Conservation (phyloP, 345 rosid genomes). For the Linum usitatissimum region DNA sequence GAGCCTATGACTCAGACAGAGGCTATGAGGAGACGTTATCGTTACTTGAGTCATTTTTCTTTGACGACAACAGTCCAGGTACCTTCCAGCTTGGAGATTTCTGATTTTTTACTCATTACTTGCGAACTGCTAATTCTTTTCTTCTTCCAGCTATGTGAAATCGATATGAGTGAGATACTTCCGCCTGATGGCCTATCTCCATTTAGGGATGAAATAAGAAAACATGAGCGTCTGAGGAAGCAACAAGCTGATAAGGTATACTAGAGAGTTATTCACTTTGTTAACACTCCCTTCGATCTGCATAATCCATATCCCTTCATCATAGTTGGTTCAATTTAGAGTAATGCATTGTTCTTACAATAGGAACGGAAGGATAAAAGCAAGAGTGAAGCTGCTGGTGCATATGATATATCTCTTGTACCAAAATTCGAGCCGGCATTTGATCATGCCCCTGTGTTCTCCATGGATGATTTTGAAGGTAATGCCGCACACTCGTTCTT, state of each 20-base stretch:
- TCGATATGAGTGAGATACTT: constrained; percentile 57
- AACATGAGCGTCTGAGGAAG: constrained; percentile 75
- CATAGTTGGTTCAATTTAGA: constrained; percentile 1
- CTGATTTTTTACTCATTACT: neutral
- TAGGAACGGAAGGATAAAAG: constrained; percentile 70
- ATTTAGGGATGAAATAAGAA: constrained; percentile 76
- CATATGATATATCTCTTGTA: constrained; percentile 33
- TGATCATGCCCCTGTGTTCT: constrained; percentile 41
- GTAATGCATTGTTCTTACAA: constrained; percentile 15
- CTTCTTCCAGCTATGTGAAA: constrained; percentile 71
- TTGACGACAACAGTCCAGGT: constrained; percentile 82
- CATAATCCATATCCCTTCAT: neutral
- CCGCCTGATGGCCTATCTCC: constrained; percentile 64
- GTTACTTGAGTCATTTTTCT: constrained; percentile 84
- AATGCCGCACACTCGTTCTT: neutral
- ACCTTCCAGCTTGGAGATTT: neutral
- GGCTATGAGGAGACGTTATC: constrained; percentile 74
- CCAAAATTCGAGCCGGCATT: constrained; percentile 31
- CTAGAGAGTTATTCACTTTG: neutral
- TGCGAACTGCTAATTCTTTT: constrained; percentile 4
- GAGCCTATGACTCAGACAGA: constrained; percentile 82
- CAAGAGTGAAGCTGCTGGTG: constrained; percentile 66
- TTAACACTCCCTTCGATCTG: neutral
- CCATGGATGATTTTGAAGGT: constrained; percentile 93
- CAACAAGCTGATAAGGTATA: constrained; percentile 64